Base-by-base conservation (phyloP, 2,329 filamentous ascomycete species). In the Claviceps arundinis region DNA sequence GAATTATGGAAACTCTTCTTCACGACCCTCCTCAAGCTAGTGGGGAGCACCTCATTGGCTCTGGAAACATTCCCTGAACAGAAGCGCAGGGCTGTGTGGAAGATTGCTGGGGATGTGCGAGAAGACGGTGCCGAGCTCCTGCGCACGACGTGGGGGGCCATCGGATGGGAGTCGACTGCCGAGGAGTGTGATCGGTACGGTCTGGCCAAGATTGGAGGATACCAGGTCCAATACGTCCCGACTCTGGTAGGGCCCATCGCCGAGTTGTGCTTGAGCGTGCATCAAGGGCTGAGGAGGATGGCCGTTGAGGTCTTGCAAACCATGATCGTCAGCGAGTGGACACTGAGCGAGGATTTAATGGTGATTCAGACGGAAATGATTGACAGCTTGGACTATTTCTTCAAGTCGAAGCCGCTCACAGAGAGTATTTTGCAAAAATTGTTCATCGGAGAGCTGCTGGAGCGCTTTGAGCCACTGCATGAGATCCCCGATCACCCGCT, bases 301-400 rank as follows among this genome's bases (percentile, higher is more conserved):
- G 93, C 91, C 0, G 89, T 96, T 34, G 87, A 95, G 65, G 87
- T 98, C 19, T 70, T 98, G 56, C 89, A 95, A 65, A 95, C 89
- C 2, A 98, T 98, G 93, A 95, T 98, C 61, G 84, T 97, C 58
- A 95, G 90, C 69, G 93, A 98, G 68, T 98, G 93, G 93, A 90
- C 89, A 16, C 70, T 98, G 57, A 96, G 89, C 64, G 87, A 95
- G 64, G 91, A 97, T 64, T 71, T 98, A 47, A 85, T 85, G 2
- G 82, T 93, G 47, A 87, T 98, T 50, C 90, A 97, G 67, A 93
- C 89, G 2, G 93, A 96, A 67, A 90, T 97, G 73, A 95, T 98
- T 60, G 91, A 96, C 61, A 94, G 87, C 58, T 71, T 98, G 51
- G 93, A 98, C 64, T 75, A 78, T 24, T 80, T 95, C 50, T 96